Percentiles rank a stretch among this genome's conserved stretches.
These are phyloP conservation scores for Candida sp. DNA, from an alignment of 1,139 yeast genomes.

Conservation along the genomic window DNA sequence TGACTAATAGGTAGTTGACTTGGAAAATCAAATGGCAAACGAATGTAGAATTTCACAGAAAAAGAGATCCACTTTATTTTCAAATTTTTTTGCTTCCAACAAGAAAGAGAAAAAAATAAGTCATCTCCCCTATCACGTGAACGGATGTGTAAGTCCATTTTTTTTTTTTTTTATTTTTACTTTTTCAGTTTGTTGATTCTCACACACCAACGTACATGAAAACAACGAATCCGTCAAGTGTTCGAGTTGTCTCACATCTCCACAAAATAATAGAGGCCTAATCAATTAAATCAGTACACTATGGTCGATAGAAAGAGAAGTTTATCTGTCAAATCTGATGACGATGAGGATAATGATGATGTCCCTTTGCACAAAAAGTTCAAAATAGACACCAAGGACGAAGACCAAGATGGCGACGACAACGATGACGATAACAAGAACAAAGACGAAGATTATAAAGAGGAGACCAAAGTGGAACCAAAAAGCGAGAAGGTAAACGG, in stretches of 20 bases:
- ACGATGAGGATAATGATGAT: slow-evolving; percentile 42
- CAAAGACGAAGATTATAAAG: slow-evolving; percentile 5
- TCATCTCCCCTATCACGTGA: slow-evolving; percentile 5
- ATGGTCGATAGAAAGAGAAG: slow-evolving; percentile 40
- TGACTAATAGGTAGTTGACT: not conserved
- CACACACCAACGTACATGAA: not conserved
- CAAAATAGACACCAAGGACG: slow-evolving; percentile 18
- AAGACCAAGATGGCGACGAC: slow-evolving; percentile 11
- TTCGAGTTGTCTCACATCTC: not conserved
- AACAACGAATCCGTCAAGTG: not conserved
- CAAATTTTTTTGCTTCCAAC: not conserved
- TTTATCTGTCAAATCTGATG: slow-evolving; percentile 29
- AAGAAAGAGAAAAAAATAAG: not conserved
- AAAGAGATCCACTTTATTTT: not conserved
- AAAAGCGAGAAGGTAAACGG: slow-evolving; percentile 5
- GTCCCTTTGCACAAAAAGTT: slow-evolving; percentile 39
- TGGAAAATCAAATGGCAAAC: not conserved
- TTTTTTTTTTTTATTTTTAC: not conserved
- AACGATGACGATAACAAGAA: slow-evolving; percentile 11
- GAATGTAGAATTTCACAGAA: not conserved
- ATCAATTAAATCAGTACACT: not conserved
- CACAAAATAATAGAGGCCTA: not conserved
- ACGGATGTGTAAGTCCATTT: not conserved
- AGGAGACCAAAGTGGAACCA: slow-evolving; percentile 22
- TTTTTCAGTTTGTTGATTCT: slow-evolving; percentile 1